Evolutionary conservation across 176 grass and related monocot species (phyloP).

Genomic region (Elymus sibiricus): DNA sequence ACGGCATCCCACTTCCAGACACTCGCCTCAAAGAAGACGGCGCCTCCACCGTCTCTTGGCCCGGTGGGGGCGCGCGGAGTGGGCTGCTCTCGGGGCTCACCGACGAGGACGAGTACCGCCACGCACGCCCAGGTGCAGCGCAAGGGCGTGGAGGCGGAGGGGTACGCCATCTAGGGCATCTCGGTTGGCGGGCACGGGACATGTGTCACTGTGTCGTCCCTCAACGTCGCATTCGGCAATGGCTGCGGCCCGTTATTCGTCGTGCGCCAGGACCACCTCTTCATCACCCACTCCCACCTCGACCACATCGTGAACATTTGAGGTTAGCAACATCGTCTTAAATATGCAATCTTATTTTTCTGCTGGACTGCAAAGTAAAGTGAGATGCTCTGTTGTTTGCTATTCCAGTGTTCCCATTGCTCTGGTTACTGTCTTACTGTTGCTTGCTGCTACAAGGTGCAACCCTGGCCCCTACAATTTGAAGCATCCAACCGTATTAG

Average conservation of each 20-base stretch:
- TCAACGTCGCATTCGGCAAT: conserved; percentile 84
- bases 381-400: background rate
- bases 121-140: conserved; percentile 71
- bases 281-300: conserved; percentile 91
- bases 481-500: conserved; percentile 86
- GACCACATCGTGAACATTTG: conserved; percentile 82
- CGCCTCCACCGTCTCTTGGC: background rate
- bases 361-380: background rate
- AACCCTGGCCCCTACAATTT: conserved; percentile 74
- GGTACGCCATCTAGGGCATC: conserved; percentile 65
- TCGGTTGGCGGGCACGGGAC: conserved; percentile 94
- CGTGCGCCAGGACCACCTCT: conserved; percentile 80
- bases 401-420: background rate
- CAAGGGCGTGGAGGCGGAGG: conserved; percentile 78
- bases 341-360: background rate
- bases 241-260: conserved; percentile 63
- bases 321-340: background rate
- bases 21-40: conserved; percentile 41
- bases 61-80: background rate
- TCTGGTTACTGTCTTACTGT: background rate
- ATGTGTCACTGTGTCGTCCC: conserved; percentile 57
- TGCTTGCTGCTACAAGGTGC: conserved; percentile 27
- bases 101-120: conserved; percentile 89
- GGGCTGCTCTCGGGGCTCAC: conserved; percentile 64
- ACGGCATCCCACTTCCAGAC: conserved; percentile 22